These are phyloP conservation scores for Comarum palustre DNA, from an alignment of 306 rosid species.

Conservation along the genomic window DNA sequence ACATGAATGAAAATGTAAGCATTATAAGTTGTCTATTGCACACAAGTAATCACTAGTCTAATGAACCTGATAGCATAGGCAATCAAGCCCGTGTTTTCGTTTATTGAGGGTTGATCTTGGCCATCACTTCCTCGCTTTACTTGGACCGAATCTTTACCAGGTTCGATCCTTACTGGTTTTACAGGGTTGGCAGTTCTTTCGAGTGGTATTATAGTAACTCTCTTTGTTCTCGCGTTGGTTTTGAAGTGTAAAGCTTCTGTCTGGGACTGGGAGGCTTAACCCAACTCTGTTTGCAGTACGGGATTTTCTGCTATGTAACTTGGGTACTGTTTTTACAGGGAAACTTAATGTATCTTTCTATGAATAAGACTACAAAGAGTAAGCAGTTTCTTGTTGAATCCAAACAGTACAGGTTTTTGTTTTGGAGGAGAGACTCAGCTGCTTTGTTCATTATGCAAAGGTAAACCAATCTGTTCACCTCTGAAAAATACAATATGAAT, in stretches of 20 bases:
- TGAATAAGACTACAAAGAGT: neutral
- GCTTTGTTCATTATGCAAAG: neutral
- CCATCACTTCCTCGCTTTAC: conserved; percentile 46
- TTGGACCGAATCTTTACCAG: conserved; percentile 49
- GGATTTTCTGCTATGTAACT: conserved; percentile 5
- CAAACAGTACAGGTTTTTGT: neutral
- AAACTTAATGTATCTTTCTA: neutral
- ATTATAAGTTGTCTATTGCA: no score
- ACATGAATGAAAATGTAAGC: conserved; percentile 1
- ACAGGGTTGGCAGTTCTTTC: conserved; percentile 87
- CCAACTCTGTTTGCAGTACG: neutral
- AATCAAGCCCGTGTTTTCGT: neutral
- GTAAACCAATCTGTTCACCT: neutral
- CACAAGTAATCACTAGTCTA: neutral
- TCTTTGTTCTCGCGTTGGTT: conserved; percentile 67
- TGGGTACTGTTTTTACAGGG: neutral
- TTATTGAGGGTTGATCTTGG: conserved; percentile 39
- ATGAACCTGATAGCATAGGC: neutral
- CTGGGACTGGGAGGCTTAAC: conserved; percentile 32
- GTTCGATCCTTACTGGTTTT: conserved; percentile 82
- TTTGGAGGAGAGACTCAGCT: neutral
- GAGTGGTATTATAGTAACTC: conserved; percentile 53
- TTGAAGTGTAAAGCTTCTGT: conserved; percentile 66
- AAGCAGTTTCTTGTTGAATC: neutral
- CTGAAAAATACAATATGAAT: neutral